A percentile compares a stretch with the other conserved stretches of the same genome.
phyloP scores from a whole-genome alignment of 2,329 filamentous ascomycete genomes.

The Aspergillus neoniger region DNA sequence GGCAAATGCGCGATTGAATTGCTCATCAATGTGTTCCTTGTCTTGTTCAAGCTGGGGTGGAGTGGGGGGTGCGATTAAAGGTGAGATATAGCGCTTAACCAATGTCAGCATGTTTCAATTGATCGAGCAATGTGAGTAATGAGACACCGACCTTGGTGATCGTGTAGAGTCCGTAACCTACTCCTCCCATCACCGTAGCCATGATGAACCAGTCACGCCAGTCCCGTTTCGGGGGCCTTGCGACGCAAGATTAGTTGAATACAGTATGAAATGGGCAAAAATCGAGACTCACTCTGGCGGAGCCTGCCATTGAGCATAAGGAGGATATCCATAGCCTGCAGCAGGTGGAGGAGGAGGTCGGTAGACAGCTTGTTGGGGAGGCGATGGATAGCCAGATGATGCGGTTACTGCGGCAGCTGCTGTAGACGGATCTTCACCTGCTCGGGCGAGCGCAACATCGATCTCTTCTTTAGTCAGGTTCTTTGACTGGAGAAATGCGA shows the following conservation, averaged over 20 bases:
- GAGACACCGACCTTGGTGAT: conserved; percentile 71
- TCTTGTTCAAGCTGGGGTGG: conserved; percentile 92
- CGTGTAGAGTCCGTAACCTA: conserved; percentile 84
- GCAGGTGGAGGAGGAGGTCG: conserved; percentile 44
- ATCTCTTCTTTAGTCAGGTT: conserved; percentile 97
- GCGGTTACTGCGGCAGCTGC: conserved; percentile 48
- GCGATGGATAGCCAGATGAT: conserved; percentile 50
- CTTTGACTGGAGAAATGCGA: conserved; percentile 93
- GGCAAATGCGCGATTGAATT: conserved; percentile 88
- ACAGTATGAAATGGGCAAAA: background rate
- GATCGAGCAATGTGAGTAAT: background rate
- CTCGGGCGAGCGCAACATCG: conserved; percentile 76
- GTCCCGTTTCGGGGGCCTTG: conserved; percentile 71
- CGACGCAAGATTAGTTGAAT: conserved; percentile 5
- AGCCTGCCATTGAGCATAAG: conserved; percentile 56
- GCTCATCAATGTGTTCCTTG: conserved; percentile 87
- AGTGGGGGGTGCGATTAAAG: conserved; percentile 88
- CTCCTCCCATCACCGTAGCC: conserved; percentile 89
- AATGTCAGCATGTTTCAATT: conserved; percentile 16
- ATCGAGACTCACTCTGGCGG: conserved; percentile 53
- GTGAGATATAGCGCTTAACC: conserved; percentile 78
- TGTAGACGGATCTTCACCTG: conserved; percentile 60
- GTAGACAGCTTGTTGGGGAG: conserved; percentile 43
- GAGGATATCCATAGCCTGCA: conserved; percentile 52
- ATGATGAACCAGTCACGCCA: conserved; percentile 99